Percentiles rank a stretch among this genome's conserved stretches.
phyloP scores from a whole-genome alignment of 176 grass and related monocot species.

The Hsuehochloa calcarea region DNA sequence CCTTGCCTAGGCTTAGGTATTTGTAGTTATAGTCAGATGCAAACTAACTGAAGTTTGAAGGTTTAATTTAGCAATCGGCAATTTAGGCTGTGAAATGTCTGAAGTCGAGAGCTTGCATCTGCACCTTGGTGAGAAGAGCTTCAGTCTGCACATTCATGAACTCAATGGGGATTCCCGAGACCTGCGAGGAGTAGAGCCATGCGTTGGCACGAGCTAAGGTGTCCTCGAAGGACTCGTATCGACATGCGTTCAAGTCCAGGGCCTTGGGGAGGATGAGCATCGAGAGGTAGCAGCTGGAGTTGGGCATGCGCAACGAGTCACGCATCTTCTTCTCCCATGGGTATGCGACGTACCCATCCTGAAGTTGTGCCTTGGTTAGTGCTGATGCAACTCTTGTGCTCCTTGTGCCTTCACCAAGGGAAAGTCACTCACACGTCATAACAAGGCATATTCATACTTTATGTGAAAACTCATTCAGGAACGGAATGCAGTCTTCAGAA shows the following conservation, averaged over 20 bases:
- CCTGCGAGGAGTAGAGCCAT: constrained; percentile 62
- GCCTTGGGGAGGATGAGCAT: constrained; percentile 70
- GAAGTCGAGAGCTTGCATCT: background rate
- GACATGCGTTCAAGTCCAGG: constrained; percentile 44
- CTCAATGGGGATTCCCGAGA: constrained; percentile 52
- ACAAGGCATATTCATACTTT: background rate
- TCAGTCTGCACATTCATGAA: constrained; percentile 71
- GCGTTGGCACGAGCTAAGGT: constrained; percentile 59
- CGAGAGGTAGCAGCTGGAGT: constrained; percentile 56
- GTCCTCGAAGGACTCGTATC: constrained; percentile 62
- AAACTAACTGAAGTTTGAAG: background rate
- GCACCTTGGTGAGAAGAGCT: constrained; percentile 83
- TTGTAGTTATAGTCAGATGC: background rate
- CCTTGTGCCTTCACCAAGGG: constrained; percentile 48
- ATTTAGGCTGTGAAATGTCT: background rate
- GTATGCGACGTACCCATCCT: constrained; percentile 70
- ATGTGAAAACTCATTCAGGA: background rate
- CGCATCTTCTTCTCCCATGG: constrained; percentile 77
- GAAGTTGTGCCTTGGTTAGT: constrained; percentile 62
- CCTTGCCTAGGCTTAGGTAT: background rate
- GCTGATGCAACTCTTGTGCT: constrained; percentile 63
- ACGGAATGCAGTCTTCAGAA: background rate
- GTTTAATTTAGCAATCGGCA: background rate
- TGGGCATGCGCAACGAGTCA: constrained; percentile 22
- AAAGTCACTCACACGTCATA: background rate